Percentiles rank a stretch among this genome's conserved stretches.
Conservation (phyloP, 2,329 filamentous ascomycete species). For the Ilyonectria sp. region DNA sequence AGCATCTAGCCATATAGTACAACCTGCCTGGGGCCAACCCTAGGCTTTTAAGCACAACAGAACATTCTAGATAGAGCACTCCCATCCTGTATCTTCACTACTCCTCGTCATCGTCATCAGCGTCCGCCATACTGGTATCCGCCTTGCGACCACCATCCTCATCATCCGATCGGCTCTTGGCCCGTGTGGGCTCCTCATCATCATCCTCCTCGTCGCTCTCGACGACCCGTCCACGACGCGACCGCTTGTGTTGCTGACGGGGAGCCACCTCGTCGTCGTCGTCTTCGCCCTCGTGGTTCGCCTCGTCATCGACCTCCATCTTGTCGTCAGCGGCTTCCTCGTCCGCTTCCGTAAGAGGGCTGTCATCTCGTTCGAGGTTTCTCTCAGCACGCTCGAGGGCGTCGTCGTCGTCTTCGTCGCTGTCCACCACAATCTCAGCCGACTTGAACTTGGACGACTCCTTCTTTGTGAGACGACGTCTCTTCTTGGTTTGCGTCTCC, state of each 20-base stretch:
- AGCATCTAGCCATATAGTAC: slow-evolving; percentile 39
- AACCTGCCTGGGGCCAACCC: slow-evolving; percentile 19
- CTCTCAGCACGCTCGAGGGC: slow-evolving; percentile 63
- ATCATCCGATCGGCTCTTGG: slow-evolving; percentile 41
- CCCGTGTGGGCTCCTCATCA: slow-evolving; percentile 42
- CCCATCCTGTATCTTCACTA: slow-evolving; percentile 23
- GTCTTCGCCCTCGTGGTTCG: slow-evolving; percentile 56
- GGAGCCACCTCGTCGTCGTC: slow-evolving; percentile 65
- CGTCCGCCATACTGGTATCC: slow-evolving; percentile 60
- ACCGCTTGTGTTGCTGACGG: slow-evolving; percentile 61
- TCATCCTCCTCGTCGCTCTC: slow-evolving; percentile 68
- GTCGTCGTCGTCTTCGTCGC: slow-evolving; percentile 70
- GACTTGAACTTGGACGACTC: slow-evolving; percentile 83
- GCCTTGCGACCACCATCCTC: slow-evolving; percentile 48
- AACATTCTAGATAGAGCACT: slow-evolving; percentile 32
- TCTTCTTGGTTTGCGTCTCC: slow-evolving; percentile 71
- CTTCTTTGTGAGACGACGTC: slow-evolving; percentile 69
- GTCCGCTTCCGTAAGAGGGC: slow-evolving; percentile 55
- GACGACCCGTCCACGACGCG: slow-evolving; percentile 66
- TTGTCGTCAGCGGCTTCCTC: slow-evolving; percentile 57
- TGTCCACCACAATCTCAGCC: slow-evolving; percentile 85
- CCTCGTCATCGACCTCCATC: slow-evolving; percentile 68
- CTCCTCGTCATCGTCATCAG: slow-evolving; percentile 52
- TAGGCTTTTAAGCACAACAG: slow-evolving; percentile 29
- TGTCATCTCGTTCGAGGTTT: slow-evolving; percentile 56